phyloP scores from a whole-genome alignment of 257 asterid species.

The Plantago ovata region DNA sequence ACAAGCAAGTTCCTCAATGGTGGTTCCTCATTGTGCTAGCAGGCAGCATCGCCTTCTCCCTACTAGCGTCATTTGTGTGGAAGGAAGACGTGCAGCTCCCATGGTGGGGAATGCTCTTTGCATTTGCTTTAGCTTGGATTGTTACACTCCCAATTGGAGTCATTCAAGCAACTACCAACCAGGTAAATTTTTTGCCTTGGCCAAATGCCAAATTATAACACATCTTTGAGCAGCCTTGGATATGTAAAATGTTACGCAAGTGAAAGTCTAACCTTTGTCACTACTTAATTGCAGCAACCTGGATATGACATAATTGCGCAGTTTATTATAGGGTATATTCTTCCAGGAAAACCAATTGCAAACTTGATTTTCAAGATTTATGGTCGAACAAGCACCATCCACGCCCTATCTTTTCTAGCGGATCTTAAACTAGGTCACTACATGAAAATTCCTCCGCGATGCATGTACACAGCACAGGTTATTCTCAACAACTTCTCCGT shows the following conservation, averaged over 20 bases:
- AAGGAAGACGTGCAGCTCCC: conserved; percentile 76
- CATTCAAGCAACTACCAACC: conserved; percentile 94
- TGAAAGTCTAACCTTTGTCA: not conserved
- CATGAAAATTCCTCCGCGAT: conserved; percentile 92
- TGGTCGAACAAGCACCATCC: conserved; percentile 85
- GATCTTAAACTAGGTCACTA: conserved; percentile 96
- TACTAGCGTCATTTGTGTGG: conserved; percentile 75
- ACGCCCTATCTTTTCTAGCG: conserved; percentile 80
- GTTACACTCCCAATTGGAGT: conserved; percentile 92
- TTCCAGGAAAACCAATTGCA: conserved; percentile 93
- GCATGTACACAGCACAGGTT: conserved; percentile 93
- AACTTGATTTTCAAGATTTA: conserved; percentile 88
- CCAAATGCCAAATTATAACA: not conserved
- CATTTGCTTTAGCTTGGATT: conserved; percentile 73
- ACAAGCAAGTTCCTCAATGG: conserved; percentile 91
- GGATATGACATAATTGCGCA: conserved; percentile 93
- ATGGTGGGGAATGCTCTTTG: conserved; percentile 95
- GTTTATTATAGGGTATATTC: conserved; percentile 79
- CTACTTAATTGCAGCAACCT: conserved; percentile 63
- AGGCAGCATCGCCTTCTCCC: conserved; percentile 63
- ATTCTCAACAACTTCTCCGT: conserved; percentile 1
- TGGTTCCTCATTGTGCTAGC: conserved; percentile 65
- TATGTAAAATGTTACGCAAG: not conserved
- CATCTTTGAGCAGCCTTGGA: conserved; percentile 1
- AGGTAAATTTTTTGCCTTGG: conserved; percentile 32